Conservation (phyloP, 2,329 filamentous ascomycete species). For the Cladosporium velox region DNA sequence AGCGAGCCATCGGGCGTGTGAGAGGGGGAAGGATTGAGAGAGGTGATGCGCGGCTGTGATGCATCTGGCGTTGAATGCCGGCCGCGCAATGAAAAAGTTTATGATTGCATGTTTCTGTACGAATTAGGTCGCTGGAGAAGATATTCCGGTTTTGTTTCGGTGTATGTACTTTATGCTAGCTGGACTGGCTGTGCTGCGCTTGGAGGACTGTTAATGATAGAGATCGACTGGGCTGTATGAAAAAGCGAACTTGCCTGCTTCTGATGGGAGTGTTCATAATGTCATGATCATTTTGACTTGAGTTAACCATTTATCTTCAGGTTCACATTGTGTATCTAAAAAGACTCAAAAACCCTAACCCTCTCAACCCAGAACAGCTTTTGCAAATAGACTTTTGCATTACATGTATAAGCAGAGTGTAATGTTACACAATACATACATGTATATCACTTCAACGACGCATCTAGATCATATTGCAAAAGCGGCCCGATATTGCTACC, state of each 20-base stretch:
- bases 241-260: background rate
- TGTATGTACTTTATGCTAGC: conserved; percentile 8
- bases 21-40: conserved; percentile 7
- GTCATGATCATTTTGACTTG: no score
- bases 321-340: no score
- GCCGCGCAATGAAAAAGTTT: background rate
- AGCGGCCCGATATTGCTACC: background rate
- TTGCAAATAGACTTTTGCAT: conserved; percentile 14
- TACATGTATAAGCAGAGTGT: background rate
- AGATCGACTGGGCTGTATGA: background rate
- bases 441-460: background rate
- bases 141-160: background rate
- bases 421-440: background rate
- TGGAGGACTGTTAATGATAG: background rate
- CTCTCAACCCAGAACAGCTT: background rate
- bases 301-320: no score
- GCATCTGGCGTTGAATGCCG: background rate
- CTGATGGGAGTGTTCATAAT: no score
- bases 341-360: background rate
- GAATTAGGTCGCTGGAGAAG: background rate
- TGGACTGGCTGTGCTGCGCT: conserved; percentile 12
- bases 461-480: background rate
- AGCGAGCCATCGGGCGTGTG: background rate
- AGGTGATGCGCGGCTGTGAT: conserved; percentile 10
- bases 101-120: conserved; percentile 10